Percentiles rank a stretch among this genome's conserved stretches.
Evolutionary conservation across 192 early-diverging fungal genomes (phyloP).

Genomic region (Chytriomyces confervae): DNA sequence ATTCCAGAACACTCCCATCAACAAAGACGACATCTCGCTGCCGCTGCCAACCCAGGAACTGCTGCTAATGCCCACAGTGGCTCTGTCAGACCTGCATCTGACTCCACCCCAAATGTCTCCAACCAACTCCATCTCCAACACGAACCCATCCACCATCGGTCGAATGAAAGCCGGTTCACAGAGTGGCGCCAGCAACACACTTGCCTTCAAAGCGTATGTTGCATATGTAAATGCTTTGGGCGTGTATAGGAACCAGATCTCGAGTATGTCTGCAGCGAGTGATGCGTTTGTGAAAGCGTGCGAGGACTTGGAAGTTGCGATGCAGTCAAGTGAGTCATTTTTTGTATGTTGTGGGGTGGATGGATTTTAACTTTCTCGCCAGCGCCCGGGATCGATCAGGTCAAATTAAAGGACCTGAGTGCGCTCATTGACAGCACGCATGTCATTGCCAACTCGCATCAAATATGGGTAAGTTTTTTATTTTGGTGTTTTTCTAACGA

Average conservation of each 20-base stretch:
- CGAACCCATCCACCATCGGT: not conserved
- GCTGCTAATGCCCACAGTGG: slow-evolving; percentile 13
- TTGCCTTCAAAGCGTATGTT: slow-evolving; percentile 53
- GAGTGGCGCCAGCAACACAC: not conserved
- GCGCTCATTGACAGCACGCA: slow-evolving; percentile 62
- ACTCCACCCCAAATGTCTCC: not conserved
- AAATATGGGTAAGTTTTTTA: slow-evolving; percentile 52
- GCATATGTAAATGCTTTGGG: slow-evolving; percentile 55
- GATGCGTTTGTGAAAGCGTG: slow-evolving; percentile 60
- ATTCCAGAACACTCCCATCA: slow-evolving; percentile 11
- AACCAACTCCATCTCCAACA: not conserved
- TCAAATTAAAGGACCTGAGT: slow-evolving; percentile 50
- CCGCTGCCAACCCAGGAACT: slow-evolving; percentile 23
- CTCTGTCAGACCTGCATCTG: not conserved
- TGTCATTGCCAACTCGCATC: slow-evolving; percentile 58
- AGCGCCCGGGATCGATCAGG: not conserved
- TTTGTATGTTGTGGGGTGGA: not conserved
- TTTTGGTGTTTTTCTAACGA: slow-evolving; percentile 7
- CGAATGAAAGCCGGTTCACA: not conserved
- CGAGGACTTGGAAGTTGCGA: slow-evolving; percentile 47
- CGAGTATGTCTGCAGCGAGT: slow-evolving; percentile 49
- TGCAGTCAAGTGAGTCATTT: not conserved
- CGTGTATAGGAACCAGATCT: slow-evolving; percentile 52
- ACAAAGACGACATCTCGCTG: slow-evolving; percentile 27
- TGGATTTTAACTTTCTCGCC: not conserved